Evolutionary conservation across 176 grass and related monocot genomes (phyloP), one percentile per base, ranked within the genome.

Genomic region (Phoenix roebelenii): DNA sequence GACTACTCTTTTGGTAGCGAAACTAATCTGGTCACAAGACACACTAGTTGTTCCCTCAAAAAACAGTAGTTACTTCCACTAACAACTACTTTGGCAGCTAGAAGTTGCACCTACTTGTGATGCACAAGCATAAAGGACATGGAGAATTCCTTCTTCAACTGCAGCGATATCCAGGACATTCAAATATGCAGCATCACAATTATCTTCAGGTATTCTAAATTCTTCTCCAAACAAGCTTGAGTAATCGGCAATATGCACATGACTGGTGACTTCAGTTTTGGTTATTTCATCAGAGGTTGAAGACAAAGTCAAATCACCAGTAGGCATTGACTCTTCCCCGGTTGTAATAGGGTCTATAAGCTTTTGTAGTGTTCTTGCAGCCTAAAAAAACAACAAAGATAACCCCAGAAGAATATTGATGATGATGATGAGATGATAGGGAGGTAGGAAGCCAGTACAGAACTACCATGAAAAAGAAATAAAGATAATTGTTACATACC

Each of bases 121-220:
- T 58, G 86, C 75, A 63, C 76, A 69, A 74, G 83, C 86, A 82
- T 87, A 96, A 18, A 96, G 69, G 53, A 90, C 57, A 85, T 96
- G 91, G 76, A 96, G 91, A 82, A 96, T 80, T 26, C 86, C 83
- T 85, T 96, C 91, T 80, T 96, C 86, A 74, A 87, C 80, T 62
- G 77, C 68, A 87, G 77, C 69, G 58, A 82, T 76, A 80, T 96
- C 91, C 91, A 96, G 84, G 69, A 96, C 77, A 90, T 90, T 85
- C 72, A 90, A 65, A 60, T 73, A 72, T 63, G 77, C 76, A 53
- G 49, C 60, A 90, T 90, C 86, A 60, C 70, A 79, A 22, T 60
- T 49, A 30, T 64, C 62, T 69, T 96, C 80, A 22, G 74, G 58
- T 57, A 87, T 50, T 75, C 23, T 70, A 59, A 89, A 90, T 82